Evolutionary conservation across 2,329 filamentous ascomycete genomes (phyloP).

Genomic region (Penicillium sp.): DNA sequence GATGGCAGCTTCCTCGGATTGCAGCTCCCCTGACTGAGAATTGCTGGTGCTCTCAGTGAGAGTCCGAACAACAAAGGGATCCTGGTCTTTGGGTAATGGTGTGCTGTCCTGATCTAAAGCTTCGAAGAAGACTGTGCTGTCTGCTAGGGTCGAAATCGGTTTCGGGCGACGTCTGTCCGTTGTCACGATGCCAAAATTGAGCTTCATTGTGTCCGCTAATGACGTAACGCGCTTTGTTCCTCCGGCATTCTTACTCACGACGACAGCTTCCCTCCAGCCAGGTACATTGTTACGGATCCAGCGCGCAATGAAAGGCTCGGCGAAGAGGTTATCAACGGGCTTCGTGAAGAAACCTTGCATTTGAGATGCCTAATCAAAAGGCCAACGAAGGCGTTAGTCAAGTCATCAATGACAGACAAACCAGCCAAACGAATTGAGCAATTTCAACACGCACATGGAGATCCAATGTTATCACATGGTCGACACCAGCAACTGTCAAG

Average conservation of each 20-base stretch:
- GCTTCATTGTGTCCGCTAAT: conserved; percentile 89
- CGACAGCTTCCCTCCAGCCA: conserved; percentile 86
- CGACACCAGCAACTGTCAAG: conserved; percentile 88
- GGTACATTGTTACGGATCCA: conserved; percentile 92
- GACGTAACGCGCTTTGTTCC: conserved; percentile 97
- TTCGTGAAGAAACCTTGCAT: conserved; percentile 99
- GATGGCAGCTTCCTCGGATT: conserved; percentile 24
- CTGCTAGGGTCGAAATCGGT: conserved; percentile 66
- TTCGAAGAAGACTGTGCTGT: conserved; percentile 78
- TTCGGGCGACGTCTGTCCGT: conserved; percentile 61
- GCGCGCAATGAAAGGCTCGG: conserved; percentile 90
- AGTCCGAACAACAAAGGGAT: conserved; percentile 34
- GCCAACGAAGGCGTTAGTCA: conserved; percentile 26
- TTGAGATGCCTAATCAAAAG: conserved; percentile 69
- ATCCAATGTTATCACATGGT: conserved; percentile 97
- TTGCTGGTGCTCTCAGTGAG: conserved; percentile 26
- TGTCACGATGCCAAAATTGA: conserved; percentile 93
- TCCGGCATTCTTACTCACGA: conserved; percentile 97
- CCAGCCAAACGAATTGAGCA: conserved; percentile 10
- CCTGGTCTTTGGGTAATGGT: conserved; percentile 31
- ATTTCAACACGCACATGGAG: conserved; percentile 67
- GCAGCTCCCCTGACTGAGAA: conserved; percentile 22
- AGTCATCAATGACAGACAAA: conserved; percentile 6
- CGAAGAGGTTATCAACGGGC: conserved; percentile 95
- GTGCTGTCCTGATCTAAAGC: conserved; percentile 54